These are phyloP conservation scores for Rhizopogon roseolus DNA, from an alignment of 768 basidiomycete species.

Conservation along the genomic window DNA sequence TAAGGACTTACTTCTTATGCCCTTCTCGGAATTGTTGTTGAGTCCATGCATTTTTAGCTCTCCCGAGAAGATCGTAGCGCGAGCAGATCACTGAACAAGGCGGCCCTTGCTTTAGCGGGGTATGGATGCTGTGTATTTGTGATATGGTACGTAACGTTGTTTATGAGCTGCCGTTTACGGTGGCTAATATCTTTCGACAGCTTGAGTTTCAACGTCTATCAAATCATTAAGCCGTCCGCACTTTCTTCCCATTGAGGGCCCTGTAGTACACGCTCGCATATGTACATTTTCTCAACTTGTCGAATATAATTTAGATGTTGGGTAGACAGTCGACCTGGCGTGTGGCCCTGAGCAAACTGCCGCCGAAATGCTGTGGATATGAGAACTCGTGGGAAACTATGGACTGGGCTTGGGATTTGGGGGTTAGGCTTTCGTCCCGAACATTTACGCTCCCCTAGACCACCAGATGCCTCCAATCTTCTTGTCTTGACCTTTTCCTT, in stretches of 20 bases:
- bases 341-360: neutral
- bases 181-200: constrained; percentile 30
- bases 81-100: constrained; percentile 49
- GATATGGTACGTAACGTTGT: constrained; percentile 68
- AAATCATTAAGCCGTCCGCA: constrained; percentile 38
- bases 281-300: neutral
- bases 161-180: neutral
- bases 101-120: constrained; percentile 58
- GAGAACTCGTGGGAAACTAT: neutral
- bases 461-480: constrained; percentile 21
- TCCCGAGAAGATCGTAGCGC: constrained; percentile 60
- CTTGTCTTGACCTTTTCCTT: constrained; percentile 8
- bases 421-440: constrained; percentile 3
- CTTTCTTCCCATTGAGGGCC: neutral
- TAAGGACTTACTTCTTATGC: constrained; percentile 23
- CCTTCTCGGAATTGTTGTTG: neutral
- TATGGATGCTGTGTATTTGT: constrained; percentile 81
- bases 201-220: constrained; percentile 76
- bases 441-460: constrained; percentile 25
- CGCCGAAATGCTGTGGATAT: neutral
- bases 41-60: constrained; percentile 39
- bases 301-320: neutral
- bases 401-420: neutral
- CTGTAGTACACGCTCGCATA: neutral
- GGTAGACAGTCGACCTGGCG: neutral